Percentiles rank a stretch among this genome's conserved stretches.
phyloP scores from a whole-genome alignment of 2,329 filamentous ascomycete species.

The Exophiala oligosperma region DNA sequence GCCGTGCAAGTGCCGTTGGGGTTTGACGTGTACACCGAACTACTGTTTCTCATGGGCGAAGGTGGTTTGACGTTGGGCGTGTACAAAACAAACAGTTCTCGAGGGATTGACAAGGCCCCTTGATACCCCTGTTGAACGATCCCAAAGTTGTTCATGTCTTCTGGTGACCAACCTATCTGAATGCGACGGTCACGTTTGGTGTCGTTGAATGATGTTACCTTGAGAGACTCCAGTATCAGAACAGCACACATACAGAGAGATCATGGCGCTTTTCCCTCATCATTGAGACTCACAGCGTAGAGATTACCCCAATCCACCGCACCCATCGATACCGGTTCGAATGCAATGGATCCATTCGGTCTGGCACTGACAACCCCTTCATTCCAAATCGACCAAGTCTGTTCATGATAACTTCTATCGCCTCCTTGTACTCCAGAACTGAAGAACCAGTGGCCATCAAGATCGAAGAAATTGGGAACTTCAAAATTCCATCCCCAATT shows the following conservation, averaged over 20 bases:
- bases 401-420: neutral
- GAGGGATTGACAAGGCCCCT: constrained; percentile 48
- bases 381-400: constrained; percentile 4
- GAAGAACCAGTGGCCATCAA: constrained; percentile 33
- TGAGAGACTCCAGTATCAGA: neutral
- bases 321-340: constrained; percentile 4
- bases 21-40: neutral
- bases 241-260: neutral
- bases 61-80: constrained; percentile 34
- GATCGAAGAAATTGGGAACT: constrained; percentile 44
- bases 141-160: constrained; percentile 3
- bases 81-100: constrained; percentile 43
- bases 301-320: constrained; percentile 9
- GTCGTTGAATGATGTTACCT: constrained; percentile 12
- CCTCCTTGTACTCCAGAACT: constrained; percentile 1
- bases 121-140: constrained; percentile 7
- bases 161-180: constrained; percentile 8
- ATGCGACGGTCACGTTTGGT: constrained; percentile 13
- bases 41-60: neutral
- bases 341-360: constrained; percentile 3
- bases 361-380: constrained; percentile 1
- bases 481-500: constrained; percentile 49
- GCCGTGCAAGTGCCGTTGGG: constrained; percentile 37
- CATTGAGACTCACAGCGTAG: constrained; percentile 1
- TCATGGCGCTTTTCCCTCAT: neutral